Base-by-base conservation (phyloP, 192 early-diverging fungal genomes). In the Rhizophagus clarus region DNA sequence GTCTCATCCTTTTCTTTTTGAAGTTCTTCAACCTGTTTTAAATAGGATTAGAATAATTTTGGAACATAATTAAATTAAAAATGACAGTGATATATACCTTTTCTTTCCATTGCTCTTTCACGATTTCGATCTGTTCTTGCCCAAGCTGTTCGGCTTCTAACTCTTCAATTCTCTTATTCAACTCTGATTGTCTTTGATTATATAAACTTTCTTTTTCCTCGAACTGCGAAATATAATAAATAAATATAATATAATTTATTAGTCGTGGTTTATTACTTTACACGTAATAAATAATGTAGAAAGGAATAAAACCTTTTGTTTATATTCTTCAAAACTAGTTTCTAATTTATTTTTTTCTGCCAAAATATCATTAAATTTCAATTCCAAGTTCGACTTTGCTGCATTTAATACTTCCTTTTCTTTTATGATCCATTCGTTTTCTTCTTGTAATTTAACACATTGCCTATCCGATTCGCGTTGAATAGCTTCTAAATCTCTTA, bases 1-100 rank as follows among this genome's bases (percentile, higher is more conserved):
- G 82, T 34, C 15, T 84, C 81, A 51, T 74, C 71, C 8, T 79
- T 76, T 49, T 84, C 81, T 20, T 82, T 79, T 45, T 71, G 81
- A 68, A 82, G 81, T 22, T 51, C 34, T 28, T 69, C 74, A 56
- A 56, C 6, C 51, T 56, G 20, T 22, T 20, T 20, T 6, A 56
- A 56, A 56, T 5, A 22, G 51, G 6, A 22, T 56, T 56, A 22
- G 17, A 20, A 56, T 22, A 6, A 22, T 56, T 56, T 56, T 17
- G n/a, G 17, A 56, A 22, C 1, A 12, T 7, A 56, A 56, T 22
- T 22, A 56, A 3, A 6, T 6, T 56, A 56, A 56, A 56, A 56
- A 6, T 45, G 42, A 45, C 11, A 6, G 2, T 20, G 15, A 20
- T 0, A 22, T 22, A 22, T 56, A 22, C 51, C 51, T 56, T 56